Conservation (phyloP, 2,329 filamentous ascomycete genomes). For the Trichoderma asperellum region DNA sequence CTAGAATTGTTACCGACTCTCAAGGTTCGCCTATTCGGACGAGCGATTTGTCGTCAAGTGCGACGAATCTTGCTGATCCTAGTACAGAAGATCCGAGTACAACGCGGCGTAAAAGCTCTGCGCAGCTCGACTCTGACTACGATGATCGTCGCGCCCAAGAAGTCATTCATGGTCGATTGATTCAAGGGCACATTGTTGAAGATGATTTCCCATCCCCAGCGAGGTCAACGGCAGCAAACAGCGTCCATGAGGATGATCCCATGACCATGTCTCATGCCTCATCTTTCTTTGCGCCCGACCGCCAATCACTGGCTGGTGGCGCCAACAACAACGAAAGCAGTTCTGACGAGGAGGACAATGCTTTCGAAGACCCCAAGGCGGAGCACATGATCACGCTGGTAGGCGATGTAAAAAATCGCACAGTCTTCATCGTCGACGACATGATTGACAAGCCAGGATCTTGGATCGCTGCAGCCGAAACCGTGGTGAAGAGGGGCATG, state of each 20-base stretch:
- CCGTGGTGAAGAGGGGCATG: constrained; percentile 87
- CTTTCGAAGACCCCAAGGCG: constrained; percentile 75
- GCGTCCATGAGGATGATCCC: constrained; percentile 71
- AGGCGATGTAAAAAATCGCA: constrained; percentile 84
- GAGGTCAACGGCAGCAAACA: constrained; percentile 69
- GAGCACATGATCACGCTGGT: constrained; percentile 98
- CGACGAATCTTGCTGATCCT: constrained; percentile 12
- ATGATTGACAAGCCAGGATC: constrained; percentile 98
- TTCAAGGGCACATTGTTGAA: constrained; percentile 94
- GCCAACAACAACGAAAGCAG: constrained; percentile 83
- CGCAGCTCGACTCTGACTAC: constrained; percentile 57
- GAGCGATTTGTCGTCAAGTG: constrained; percentile 30
- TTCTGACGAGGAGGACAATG: constrained; percentile 91
- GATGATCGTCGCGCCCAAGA: constrained; percentile 83
- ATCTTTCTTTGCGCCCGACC: constrained; percentile 72
- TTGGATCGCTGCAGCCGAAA: constrained; percentile 97
- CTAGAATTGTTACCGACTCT: constrained; percentile 47
- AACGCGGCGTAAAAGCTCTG: constrained; percentile 34
- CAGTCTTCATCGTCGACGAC: constrained; percentile 95
- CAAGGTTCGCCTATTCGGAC: constrained; percentile 50
- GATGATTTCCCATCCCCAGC: constrained; percentile 85
- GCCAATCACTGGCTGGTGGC: constrained; percentile 75
- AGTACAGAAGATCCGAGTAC: constrained; percentile 28
- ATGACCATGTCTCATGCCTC: constrained; percentile 83
- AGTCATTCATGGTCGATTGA: constrained; percentile 86